These are phyloP conservation scores for Alloteropsis semialata DNA, from an alignment of 176 grass and related monocot species.

Conservation along the genomic window DNA sequence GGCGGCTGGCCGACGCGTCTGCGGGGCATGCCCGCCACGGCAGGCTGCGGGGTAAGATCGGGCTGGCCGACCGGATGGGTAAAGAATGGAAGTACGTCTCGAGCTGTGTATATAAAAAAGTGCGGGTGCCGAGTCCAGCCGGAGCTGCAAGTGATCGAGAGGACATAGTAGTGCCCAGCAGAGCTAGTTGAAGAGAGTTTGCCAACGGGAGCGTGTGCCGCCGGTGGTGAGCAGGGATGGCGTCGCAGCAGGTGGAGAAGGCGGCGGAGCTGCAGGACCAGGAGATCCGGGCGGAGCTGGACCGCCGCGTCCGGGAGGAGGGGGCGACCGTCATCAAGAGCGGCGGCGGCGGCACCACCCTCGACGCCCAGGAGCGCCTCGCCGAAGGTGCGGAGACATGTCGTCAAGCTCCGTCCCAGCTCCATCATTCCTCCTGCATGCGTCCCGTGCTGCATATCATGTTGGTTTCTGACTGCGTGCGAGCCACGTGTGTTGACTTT, in stretches of 20 bases:
- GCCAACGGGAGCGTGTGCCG: no score
- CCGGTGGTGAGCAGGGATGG: background rate
- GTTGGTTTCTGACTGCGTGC: background rate
- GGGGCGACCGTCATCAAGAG: conserved; percentile 25
- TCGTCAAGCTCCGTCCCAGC: no score
- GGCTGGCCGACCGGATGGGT: background rate
- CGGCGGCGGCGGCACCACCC: conserved; percentile 24
- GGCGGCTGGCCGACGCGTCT: no score
- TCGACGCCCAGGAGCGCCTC: conserved; percentile 42
- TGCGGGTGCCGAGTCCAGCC: background rate
- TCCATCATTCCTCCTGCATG: no score
- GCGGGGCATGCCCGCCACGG: conserved; percentile 9
- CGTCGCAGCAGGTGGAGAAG: conserved; percentile 30
- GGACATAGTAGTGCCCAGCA: background rate
- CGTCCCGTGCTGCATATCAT: no score
- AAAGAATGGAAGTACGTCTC: background rate
- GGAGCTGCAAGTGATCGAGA: background rate
- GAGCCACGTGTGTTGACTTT: background rate
- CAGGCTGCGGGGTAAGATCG: background rate
- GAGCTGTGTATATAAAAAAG: background rate
- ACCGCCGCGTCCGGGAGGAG: conserved; percentile 26
- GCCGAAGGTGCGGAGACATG: conserved; percentile 30
- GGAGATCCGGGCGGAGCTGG: conserved; percentile 24
- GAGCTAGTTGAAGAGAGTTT: no score
- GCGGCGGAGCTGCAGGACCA: conserved; percentile 29